These are phyloP conservation scores for Cyberlindnera samutprakarnensis DNA, from an alignment of 805 yeast species.

Conservation along the genomic window DNA sequence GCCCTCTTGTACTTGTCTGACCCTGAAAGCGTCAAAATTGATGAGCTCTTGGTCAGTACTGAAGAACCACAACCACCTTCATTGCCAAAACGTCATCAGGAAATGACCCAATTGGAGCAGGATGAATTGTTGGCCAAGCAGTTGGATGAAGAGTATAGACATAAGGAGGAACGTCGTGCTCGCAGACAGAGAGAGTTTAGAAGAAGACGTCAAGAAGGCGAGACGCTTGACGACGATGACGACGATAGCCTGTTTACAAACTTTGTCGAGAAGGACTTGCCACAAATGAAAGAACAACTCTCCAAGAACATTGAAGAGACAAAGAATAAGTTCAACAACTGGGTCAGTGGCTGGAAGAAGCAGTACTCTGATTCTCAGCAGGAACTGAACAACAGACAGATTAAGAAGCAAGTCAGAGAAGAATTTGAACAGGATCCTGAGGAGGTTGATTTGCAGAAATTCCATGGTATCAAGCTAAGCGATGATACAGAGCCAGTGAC, in stretches of 20 bases:
- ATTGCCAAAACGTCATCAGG: slow-evolving; percentile 27
- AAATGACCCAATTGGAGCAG: slow-evolving; percentile 32
- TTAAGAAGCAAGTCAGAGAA: slow-evolving; percentile 20
- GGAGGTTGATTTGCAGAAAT: slow-evolving; percentile 39
- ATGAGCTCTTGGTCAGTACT: slow-evolving; percentile 32
- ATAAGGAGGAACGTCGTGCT: slow-evolving; percentile 21
- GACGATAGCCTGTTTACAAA: slow-evolving; percentile 48
- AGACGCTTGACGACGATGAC: slow-evolving; percentile 20
- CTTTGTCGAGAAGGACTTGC: slow-evolving; percentile 47
- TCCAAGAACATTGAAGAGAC: slow-evolving; percentile 78
- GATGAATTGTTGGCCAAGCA: slow-evolving; percentile 82
- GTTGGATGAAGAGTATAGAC: slow-evolving; percentile 59
- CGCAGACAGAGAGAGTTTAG: slow-evolving; percentile 19
- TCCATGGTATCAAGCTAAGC: slow-evolving; percentile 40
- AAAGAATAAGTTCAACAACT: slow-evolving; percentile 60
- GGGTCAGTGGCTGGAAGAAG: slow-evolving; percentile 37
- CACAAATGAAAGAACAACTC: slow-evolving; percentile 58
- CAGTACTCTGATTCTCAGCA: slow-evolving; percentile 16
- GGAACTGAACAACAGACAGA: slow-evolving; percentile 15
- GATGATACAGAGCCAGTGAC: slow-evolving; percentile 20
- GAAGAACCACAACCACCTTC: slow-evolving; percentile 15
- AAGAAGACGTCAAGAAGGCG: slow-evolving; percentile 8
- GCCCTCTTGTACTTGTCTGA: slow-evolving; percentile 78
- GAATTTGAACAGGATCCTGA: slow-evolving; percentile 48
- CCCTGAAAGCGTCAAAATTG: slow-evolving; percentile 44